Evolutionary conservation across 352 stramenopile species (phyloP), one percentile per base, ranked within the genome.

Genomic region (Aphanomyces stellatus): DNA sequence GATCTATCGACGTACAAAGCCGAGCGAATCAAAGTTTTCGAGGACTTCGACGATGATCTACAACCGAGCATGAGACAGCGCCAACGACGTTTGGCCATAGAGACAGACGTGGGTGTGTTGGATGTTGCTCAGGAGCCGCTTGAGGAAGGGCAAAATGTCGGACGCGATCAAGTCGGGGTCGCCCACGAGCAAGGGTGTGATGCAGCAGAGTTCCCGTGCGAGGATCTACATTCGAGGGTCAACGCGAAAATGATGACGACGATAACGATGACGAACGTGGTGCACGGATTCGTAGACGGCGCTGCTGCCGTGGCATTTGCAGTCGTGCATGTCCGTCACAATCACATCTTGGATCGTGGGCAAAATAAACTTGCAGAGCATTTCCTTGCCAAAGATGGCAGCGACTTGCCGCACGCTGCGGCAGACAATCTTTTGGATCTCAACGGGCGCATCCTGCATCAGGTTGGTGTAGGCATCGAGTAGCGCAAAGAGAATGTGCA

Each of bases 341-440:
- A 67, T 67, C 34, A 67, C 42, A 25, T 67, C 60, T 59, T 67
- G 60, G 24, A 67, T 59, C 40, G 60, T 53, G 4, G 60, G 60
- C 10, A 67, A 19, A 8, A 67, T 19, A 57, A 67, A 67, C 34
- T 67, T 67, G 60, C 25, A 6, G 19, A 67, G 30, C 2, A 67
- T 67, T 43, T 67, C 60, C 17, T 37, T 37, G 33, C 60, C 60
- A 67, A 67, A 67, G 27, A 67, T 19, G 19, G 48, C 41, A 10
- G 60, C 60, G 19, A 67, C 60, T 19, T 27, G 41, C 10, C 60
- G n/a, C 2, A 67, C 41, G 37, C 27, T 33, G n/a, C 60, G 60
- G 22, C 60, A 67, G 15, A 37, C 49, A 24, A 59, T 67, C 34
- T 67, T 67, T 33, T 67, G 48, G 24, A 67, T 67, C 11, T 67